These are phyloP conservation scores for Heterobasidion irregulare DNA, from an alignment of 1,284 basidiomycete species.

Conservation along the genomic window DNA sequence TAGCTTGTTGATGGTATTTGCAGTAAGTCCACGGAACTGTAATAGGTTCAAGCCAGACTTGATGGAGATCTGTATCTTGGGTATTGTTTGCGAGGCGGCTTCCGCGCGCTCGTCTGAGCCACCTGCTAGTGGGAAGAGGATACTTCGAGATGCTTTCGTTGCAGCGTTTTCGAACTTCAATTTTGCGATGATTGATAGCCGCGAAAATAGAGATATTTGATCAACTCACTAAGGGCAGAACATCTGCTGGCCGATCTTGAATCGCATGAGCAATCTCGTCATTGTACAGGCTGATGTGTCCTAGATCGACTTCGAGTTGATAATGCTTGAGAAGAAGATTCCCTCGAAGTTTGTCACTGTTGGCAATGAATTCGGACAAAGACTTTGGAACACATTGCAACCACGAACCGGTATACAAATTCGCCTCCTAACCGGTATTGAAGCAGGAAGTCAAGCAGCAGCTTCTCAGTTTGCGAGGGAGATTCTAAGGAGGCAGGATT, in stretches of 20 bases:
- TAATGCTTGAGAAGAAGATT: conserved; percentile 89
- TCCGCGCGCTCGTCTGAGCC: conserved; percentile 44
- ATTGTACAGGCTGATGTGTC: conserved; percentile 87
- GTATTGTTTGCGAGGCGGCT: conserved; percentile 57
- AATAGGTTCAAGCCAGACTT: conserved; percentile 87
- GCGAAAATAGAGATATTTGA: not conserved
- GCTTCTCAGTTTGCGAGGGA: conserved; percentile 73
- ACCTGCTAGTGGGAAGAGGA: conserved; percentile 66
- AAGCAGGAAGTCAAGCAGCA: conserved; percentile 79
- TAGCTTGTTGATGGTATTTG: conserved; percentile 91
- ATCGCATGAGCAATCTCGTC: conserved; percentile 90
- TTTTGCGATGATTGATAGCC: not conserved
- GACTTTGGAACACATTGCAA: not conserved
- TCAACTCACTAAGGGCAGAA: conserved; percentile 72
- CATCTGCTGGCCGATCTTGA: conserved; percentile 84
- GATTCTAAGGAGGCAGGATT: conserved; percentile 51
- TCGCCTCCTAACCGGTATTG: conserved; percentile 84
- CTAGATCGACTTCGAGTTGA: conserved; percentile 87
- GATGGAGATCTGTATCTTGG: conserved; percentile 86
- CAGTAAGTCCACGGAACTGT: conserved; percentile 90
- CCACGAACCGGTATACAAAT: conserved; percentile 75
- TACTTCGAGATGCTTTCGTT: conserved; percentile 71
- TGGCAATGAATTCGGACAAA: conserved; percentile 4
- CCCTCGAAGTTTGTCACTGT: conserved; percentile 83
- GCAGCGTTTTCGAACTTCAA: conserved; percentile 84